Base-by-base conservation (phyloP, 306 rosid genomes). In the Trifolium fragiferum region DNA sequence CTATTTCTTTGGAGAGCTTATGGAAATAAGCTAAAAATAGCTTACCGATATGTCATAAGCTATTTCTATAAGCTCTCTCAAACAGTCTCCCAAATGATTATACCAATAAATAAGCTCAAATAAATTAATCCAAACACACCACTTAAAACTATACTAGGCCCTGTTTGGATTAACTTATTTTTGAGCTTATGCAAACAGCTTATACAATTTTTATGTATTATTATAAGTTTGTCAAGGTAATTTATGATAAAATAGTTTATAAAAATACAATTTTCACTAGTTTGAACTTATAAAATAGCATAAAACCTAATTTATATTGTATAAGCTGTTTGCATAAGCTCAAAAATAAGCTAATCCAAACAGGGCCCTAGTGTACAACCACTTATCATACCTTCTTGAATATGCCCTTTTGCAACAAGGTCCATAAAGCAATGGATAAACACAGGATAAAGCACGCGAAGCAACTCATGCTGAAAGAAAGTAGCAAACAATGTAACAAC, bases 371-470 rank as follows among this genome's bases (percentile, higher is more conserved):
- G 23, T 61, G 62, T 10, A n/a, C 13, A 55, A n/a, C 20, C 35
- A 77, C 46, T 10, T 16, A 6, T 30, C 3, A 30, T 67, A 92
- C 99, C 98, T 86, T 90, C 99, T 76, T 92, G 98, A 81, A 87
- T 68, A 78, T 95, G 97, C 76, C 99, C 97, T 73, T 90, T 90
- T 4, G 96, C 99, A 47, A 95, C 93, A n/a, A 92, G 92, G 79
- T 92, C 99, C 97, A 95, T 92, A 79, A 92, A 95, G 79, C 97
- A 90, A 70, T 95, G 99, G 8, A 95, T 89, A 80, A 92, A 95
- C 10, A 92, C 98, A 0, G 99, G 99, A 88, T 92, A 92, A 72
- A 95, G 97, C 76, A 95, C 97, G 2, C 98, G 98, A 66, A 95
- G 90, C 87, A 95, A 84, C 83, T 95, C 99, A 73, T 87, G 95